Evolutionary conservation across 2,329 filamentous ascomycete species (phyloP).

Genomic region (Xylariaceae sp.): DNA sequence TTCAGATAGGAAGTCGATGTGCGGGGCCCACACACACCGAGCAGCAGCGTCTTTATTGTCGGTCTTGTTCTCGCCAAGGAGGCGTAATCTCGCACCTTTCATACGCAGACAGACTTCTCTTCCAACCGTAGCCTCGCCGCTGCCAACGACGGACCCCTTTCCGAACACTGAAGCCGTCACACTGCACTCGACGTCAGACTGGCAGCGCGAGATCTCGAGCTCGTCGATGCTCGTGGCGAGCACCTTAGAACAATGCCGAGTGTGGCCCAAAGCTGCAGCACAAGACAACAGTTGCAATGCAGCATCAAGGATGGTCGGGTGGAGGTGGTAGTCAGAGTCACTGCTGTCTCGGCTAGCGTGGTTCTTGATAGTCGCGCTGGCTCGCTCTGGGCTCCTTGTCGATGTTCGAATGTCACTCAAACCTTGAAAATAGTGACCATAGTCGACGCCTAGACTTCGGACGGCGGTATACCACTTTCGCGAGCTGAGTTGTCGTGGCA

Average conservation of each 20-base stretch:
- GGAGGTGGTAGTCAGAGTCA: conserved; percentile 5
- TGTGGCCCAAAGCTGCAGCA: neutral
- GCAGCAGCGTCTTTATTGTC: neutral
- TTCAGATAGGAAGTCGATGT: neutral
- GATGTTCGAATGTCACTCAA: neutral
- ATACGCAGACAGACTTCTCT: neutral
- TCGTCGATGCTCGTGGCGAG: neutral
- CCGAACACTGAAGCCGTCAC: neutral
- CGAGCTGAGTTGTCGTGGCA: neutral
- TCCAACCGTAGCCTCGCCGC: neutral
- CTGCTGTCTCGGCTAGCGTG: neutral
- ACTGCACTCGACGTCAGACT: neutral
- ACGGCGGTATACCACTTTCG: neutral
- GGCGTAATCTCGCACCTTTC: neutral
- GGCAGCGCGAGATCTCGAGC: neutral
- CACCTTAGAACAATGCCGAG: neutral
- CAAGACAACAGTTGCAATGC: neutral
- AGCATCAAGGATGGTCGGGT: conserved; percentile 1
- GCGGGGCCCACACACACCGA: neutral
- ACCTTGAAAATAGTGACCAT: conserved; percentile 1
- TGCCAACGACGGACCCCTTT: neutral
- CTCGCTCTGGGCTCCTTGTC: neutral
- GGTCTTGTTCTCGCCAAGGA: neutral
- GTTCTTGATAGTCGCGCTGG: neutral
- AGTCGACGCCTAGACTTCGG: neutral